Conservation (phyloP, 225 moss, liverwort and hornwort genomes). For the Thuidium tamariscinum region DNA sequence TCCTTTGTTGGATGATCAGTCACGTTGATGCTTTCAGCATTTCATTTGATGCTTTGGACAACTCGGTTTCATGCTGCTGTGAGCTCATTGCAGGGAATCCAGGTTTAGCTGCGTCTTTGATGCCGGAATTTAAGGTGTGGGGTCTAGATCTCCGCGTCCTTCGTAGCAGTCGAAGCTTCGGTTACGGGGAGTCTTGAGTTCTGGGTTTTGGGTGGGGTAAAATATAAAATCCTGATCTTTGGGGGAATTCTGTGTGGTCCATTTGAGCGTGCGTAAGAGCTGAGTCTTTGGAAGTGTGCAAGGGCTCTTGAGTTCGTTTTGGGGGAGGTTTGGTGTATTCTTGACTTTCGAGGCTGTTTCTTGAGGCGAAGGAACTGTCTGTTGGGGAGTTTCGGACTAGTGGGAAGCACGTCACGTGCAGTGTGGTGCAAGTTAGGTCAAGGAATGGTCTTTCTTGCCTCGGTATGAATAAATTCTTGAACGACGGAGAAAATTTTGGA, state of each 20-base stretch:
- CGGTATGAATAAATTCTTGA: constrained; percentile 30
- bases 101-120: neutral
- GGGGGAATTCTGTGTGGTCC: neutral
- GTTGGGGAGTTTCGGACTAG: neutral
- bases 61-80: neutral
- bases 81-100: neutral
- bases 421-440: neutral
- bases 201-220: neutral
- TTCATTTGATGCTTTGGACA: neutral
- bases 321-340: neutral
- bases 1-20: neutral
- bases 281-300: neutral
- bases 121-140: neutral
- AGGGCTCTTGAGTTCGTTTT: neutral
- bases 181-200: neutral
- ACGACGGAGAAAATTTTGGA: constrained; percentile 23
- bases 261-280: neutral
- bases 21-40: neutral
- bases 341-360: neutral
- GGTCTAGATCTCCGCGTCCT: neutral
- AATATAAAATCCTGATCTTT: neutral
- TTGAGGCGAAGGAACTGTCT: neutral
- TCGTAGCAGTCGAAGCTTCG: neutral
- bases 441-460: neutral
- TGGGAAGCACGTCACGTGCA: neutral